Percentiles rank a stretch among this genome's conserved stretches.
These are phyloP conservation scores for Bryoglossum gracile DNA, from an alignment of 495 filamentous ascomycete species.

Conservation along the genomic window DNA sequence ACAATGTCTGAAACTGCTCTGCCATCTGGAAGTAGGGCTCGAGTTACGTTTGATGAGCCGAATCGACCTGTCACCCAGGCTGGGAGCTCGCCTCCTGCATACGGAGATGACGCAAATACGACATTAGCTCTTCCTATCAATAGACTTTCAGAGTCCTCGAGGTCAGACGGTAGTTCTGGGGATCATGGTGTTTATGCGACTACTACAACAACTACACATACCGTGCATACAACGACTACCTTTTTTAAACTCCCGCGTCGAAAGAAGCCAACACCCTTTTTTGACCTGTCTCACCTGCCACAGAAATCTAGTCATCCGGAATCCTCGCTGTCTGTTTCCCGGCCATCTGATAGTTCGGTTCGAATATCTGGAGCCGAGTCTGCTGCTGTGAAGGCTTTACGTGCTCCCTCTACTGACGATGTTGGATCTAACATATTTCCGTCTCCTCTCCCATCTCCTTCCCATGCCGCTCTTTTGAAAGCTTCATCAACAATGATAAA, in stretches of 20 bases:
- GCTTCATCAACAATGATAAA: conserved; percentile 35
- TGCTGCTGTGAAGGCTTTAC: conserved; percentile 12
- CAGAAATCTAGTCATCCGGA: conserved; percentile 43
- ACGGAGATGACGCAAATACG: conserved; percentile 58
- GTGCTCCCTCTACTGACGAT: conserved; percentile 17
- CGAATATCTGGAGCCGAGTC: conserved; percentile 15
- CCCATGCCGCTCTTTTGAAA: conserved; percentile 43
- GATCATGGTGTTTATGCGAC: conserved; percentile 57
- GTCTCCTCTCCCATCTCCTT: conserved; percentile 50
- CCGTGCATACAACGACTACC: conserved; percentile 55
- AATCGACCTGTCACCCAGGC: conserved; percentile 48
- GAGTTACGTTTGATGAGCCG: conserved; percentile 61
- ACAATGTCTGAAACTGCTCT: conserved; percentile 33
- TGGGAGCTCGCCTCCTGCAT: conserved; percentile 49
- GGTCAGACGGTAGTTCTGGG: conserved; percentile 79
- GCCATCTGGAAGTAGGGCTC: conserved; percentile 36
- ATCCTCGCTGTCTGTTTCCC: conserved; percentile 33
- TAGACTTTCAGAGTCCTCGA: conserved; percentile 83
- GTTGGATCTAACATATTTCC: conserved; percentile 25
- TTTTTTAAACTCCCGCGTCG: conserved; percentile 75
- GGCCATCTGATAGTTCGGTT: conserved; percentile 34
- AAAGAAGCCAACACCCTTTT: conserved; percentile 76
- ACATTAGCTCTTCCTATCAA: conserved; percentile 59
- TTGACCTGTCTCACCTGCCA: conserved; percentile 58
- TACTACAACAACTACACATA: conserved; percentile 56